Conservation (phyloP, 108 stramenopile species). For the Licmophora abbreviata region DNA sequence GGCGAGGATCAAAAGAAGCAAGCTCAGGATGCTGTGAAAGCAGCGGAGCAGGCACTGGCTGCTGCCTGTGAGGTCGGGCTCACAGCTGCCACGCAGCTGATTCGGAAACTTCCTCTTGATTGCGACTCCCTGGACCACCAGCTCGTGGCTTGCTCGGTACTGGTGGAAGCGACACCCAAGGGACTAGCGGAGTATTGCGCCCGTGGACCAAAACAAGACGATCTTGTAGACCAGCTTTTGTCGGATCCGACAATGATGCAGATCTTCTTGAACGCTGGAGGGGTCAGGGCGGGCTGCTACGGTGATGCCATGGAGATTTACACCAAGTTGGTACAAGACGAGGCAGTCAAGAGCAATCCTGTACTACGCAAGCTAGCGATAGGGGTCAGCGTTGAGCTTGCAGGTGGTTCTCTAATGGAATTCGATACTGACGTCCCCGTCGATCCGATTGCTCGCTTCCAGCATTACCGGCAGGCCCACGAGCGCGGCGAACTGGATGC, state of each 20-base stretch:
- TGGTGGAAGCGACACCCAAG: conserved; percentile 17
- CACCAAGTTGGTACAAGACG: neutral
- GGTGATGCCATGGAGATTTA: conserved; percentile 16
- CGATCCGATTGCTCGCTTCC: conserved; percentile 43
- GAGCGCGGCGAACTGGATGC: conserved; percentile 45
- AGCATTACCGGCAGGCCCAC: conserved; percentile 52
- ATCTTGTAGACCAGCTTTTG: conserved; percentile 33
- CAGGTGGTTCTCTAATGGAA: conserved; percentile 1
- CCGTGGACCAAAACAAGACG: conserved; percentile 16
- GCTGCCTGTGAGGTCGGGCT: neutral
- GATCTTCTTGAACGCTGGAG: conserved; percentile 27
- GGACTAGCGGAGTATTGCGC: conserved; percentile 29
- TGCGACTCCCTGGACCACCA: neutral
- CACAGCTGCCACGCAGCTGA: neutral
- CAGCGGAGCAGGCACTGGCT: neutral
- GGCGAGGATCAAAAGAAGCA: neutral
- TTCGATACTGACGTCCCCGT: conserved; percentile 15
- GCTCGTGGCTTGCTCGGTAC: neutral
- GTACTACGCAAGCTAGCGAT: conserved; percentile 7
- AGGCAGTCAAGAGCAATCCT: neutral
- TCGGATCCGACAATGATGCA: conserved; percentile 23
- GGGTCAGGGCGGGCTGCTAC: conserved; percentile 27
- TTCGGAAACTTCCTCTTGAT: neutral
- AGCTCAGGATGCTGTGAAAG: neutral
- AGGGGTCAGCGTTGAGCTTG: conserved; percentile 6